These are phyloP conservation scores for Coemansia sp. DNA, from an alignment of 371 early-diverging fungal genomes.

Conservation along the genomic window DNA sequence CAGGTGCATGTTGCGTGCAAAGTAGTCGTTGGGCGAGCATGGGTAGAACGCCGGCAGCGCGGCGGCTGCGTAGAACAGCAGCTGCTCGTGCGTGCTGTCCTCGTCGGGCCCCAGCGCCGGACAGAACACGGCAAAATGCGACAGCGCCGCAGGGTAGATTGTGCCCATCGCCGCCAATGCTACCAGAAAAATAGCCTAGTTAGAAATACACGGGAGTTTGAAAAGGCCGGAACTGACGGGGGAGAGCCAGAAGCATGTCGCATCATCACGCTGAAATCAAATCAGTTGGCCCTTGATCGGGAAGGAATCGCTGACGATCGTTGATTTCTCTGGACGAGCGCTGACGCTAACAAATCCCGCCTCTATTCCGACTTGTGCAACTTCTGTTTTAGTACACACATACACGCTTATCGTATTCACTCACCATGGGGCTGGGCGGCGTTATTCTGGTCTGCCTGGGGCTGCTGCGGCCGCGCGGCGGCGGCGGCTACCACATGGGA, in stretches of 20 bases:
- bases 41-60: constrained; percentile 48
- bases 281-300: too few species aligned
- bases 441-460: constrained; percentile 7
- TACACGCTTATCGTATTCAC: too few species aligned
- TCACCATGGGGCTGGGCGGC: constrained; percentile 6
- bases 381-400: too few species aligned
- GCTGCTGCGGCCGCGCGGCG: constrained; percentile 6
- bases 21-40: constrained; percentile 45
- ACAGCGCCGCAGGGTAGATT: constrained; percentile 50
- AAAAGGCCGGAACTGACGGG: too few species aligned
- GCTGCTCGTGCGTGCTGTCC: constrained; percentile 71
- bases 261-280: too few species aligned
- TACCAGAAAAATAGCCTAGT: too few species aligned
- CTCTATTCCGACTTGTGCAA: too few species aligned
- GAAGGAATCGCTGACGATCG: too few species aligned
- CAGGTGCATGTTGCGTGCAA: constrained; percentile 24
- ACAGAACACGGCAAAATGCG: constrained; percentile 77
- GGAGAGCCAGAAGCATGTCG: too few species aligned
- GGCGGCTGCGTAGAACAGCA: constrained; percentile 74
- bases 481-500: constrained; percentile 6
- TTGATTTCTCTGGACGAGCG: not conserved
- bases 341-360: not conserved
- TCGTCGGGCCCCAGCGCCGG: constrained; percentile 69
- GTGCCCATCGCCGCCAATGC: constrained; percentile 25
- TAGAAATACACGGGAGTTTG: too few species aligned